Evolutionary conservation across 176 grass and related monocot species (phyloP).

Genomic region (Chrysopogon serrulatus): DNA sequence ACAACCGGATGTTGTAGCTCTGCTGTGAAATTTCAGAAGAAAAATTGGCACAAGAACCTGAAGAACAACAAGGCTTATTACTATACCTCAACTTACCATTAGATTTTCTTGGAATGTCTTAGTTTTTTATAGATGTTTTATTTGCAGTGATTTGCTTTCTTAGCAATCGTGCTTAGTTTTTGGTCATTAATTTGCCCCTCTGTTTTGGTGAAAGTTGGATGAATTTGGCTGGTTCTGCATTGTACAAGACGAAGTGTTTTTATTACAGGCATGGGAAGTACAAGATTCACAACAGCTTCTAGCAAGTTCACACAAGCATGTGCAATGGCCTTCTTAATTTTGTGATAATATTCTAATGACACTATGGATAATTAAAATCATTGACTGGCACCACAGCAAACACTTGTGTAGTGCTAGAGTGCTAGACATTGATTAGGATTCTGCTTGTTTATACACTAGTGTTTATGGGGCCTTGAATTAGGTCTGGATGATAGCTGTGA

Average conservation of each 20-base stretch:
- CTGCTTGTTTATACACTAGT: not conserved
- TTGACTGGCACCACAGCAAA: not conserved
- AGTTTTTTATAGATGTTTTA: not conserved
- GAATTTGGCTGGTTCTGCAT: not conserved
- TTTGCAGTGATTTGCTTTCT: not conserved
- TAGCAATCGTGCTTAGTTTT: not conserved
- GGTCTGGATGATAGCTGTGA: not conserved
- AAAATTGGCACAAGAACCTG: not conserved
- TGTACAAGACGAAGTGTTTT: not conserved
- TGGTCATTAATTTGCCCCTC: not conserved
- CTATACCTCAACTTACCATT: not conserved
- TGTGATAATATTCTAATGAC: not conserved
- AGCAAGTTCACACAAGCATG: conserved; percentile 13
- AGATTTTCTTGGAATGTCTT: not conserved
- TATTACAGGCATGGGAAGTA: not conserved
- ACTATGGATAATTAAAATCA: not conserved
- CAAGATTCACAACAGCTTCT: not conserved
- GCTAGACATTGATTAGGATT: not conserved
- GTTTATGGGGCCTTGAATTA: not conserved
- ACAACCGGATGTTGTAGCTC: not conserved
- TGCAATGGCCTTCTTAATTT: not conserved
- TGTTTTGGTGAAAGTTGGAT: not conserved
- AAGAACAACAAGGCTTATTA: not conserved
- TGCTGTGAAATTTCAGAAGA: not conserved
- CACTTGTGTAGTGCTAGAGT: not conserved